A percentile compares a stretch with the other conserved stretches of the same genome.
Conservation (phyloP, 768 basidiomycete species). For the Amanita pallidorosea region DNA sequence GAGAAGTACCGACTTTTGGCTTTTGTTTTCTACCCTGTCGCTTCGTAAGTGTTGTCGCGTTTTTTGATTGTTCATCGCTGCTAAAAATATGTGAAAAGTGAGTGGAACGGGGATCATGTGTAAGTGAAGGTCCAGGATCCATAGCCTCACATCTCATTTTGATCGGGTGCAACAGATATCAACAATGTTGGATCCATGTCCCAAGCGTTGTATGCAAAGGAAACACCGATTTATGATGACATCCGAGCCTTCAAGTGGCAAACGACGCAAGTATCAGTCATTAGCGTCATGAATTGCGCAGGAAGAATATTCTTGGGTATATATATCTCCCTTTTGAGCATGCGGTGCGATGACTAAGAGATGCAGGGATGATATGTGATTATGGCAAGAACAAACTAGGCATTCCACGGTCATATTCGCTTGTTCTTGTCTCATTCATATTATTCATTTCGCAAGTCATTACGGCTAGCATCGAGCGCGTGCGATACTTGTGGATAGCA, state of each 20-base stretch:
- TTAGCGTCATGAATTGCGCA: conserved; percentile 73
- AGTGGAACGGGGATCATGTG: conserved; percentile 81
- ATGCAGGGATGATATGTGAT: conserved; percentile 60
- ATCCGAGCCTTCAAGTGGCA: conserved; percentile 64
- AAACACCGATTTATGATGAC: conserved; percentile 54
- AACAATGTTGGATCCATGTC: conserved; percentile 82
- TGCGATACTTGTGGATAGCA: conserved; percentile 57
- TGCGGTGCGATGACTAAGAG: not conserved
- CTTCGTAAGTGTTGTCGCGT: conserved; percentile 34
- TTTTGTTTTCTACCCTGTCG: conserved; percentile 45
- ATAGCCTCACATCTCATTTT: not conserved
- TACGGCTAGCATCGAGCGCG: conserved; percentile 41
- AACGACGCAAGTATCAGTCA: conserved; percentile 71
- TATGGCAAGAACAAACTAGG: conserved; percentile 41
- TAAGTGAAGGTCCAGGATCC: conserved; percentile 21
- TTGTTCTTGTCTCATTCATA: conserved; percentile 53
- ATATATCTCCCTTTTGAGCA: not conserved
- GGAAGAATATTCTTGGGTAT: conserved; percentile 73
- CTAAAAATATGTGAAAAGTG: conserved; percentile 26
- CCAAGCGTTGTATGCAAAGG: conserved; percentile 38
- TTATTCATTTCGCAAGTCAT: conserved; percentile 68
- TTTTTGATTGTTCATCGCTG: conserved; percentile 4
- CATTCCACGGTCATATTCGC: conserved; percentile 57
- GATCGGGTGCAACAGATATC: conserved; percentile 39
- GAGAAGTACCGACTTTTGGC: conserved; percentile 49